Evolutionary conservation across 768 basidiomycete species (phyloP), one percentile per base, ranked within the genome.

Genomic region (Podaxis sp.): DNA sequence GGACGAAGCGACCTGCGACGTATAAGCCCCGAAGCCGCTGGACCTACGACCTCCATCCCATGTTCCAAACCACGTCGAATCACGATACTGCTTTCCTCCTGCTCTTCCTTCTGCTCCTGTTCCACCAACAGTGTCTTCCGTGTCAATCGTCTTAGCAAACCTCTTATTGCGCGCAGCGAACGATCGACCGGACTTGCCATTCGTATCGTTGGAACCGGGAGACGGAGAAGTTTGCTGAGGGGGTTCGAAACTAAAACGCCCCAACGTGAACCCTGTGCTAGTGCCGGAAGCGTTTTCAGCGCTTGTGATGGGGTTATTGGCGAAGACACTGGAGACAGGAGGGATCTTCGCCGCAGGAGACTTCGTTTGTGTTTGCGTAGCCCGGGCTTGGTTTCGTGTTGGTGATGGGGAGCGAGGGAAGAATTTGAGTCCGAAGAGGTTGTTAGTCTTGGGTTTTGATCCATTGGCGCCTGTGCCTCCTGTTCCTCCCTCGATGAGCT

Each of bases 381-480:
- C 24, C 3, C 47, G 53, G 38, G 13, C 13, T 51, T 64, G 63
- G 24, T 12, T 24, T 38, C 58, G 46, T 33, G 59, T 22, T 22
- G 83, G 77, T 69, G 83, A 76, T 67, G 82, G 69, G 71, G 82
- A 65, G 75, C 82, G 69, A 77, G 82, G 74, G 81, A 84, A 74
- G 76, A 82, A 74, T 73, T 77, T 78, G 76, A 78, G 70, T 53
- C 76, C 74, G 77, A 80, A 76, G 67, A 78, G 72, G 63, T 72
- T 68, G 70, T 74, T 65, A 65, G 76, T 65, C 65, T 74, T 79
- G 66, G 72, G 62, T 65, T 71, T 71, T 25, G 43, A n/a, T 49
- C 55, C 64, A 59, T 69, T 27, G 27, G 40, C 3, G 22, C 59
- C 38, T 57, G 36, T 33, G 22, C 15, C n/a, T 22, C 25, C 37